Conservation (phyloP, 2,329 filamentous ascomycete genomes). For the Botrytis elliptica region DNA sequence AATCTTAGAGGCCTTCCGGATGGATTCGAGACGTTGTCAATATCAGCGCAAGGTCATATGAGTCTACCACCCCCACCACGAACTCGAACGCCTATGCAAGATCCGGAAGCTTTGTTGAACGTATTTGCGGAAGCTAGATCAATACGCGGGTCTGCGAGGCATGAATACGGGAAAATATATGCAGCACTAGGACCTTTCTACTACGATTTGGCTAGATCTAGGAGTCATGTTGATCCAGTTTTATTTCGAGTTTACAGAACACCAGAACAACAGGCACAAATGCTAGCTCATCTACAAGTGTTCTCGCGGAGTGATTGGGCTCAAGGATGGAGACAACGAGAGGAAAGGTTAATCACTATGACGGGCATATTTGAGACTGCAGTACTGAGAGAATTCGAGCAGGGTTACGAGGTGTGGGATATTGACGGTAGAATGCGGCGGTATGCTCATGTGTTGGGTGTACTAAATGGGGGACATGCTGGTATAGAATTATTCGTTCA, state of each 20-base stretch:
- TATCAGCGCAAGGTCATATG: conserved; percentile 45
- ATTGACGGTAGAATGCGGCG: conserved; percentile 84
- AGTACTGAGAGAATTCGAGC: conserved; percentile 86
- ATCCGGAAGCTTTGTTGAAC: conserved; percentile 64
- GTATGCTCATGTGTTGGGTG: conserved; percentile 82
- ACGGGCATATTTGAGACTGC: conserved; percentile 84
- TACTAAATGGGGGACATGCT: conserved; percentile 75
- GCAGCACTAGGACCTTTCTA: conserved; percentile 88
- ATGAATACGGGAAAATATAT: conserved; percentile 90
- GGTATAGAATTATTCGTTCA: conserved; percentile 84
- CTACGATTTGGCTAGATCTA: conserved; percentile 70
- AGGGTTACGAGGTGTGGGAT: conserved; percentile 86
- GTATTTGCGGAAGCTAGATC: conserved; percentile 72
- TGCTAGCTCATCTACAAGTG: conserved; percentile 74
- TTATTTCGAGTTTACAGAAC: conserved; percentile 85
- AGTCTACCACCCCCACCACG: conserved; percentile 35
- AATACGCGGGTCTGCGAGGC: conserved; percentile 77
- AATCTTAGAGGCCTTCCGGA: conserved; percentile 51
- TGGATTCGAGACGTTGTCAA: conserved; percentile 76
- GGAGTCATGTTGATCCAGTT: conserved; percentile 74
- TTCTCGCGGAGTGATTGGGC: conserved; percentile 83
- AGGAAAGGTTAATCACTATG: conserved; percentile 72
- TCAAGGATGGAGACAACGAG: conserved; percentile 67
- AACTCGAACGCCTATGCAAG: conserved; percentile 46
- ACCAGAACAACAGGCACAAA: conserved; percentile 85